Evolutionary conservation across 371 early-diverging fungal species (phyloP).

Genomic region (Syncephalastrum sp.): DNA sequence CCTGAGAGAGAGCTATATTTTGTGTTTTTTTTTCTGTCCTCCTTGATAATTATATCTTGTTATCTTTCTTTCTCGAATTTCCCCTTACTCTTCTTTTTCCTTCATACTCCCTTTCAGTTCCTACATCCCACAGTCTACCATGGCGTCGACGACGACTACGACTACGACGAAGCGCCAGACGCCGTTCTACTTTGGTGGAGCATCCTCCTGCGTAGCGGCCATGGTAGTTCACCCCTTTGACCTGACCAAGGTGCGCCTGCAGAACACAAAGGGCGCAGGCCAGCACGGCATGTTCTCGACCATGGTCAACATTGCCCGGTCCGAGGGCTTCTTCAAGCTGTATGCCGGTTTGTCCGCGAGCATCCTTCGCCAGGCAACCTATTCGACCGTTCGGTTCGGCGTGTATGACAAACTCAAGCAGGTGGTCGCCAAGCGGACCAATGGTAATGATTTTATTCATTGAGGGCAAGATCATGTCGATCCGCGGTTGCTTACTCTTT

Average conservation of each 20-base stretch:
- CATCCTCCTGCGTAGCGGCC: conserved; percentile 63
- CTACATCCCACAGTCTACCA: no score
- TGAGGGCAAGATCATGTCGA: conserved; percentile 72
- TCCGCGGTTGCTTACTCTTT: conserved; percentile 69
- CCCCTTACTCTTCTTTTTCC: no score
- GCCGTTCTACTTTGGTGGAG: conserved; percentile 63
- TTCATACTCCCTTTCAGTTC: no score
- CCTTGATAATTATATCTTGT: no score
- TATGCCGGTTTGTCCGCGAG: conserved; percentile 67
- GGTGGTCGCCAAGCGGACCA: conserved; percentile 22
- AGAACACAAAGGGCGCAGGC: conserved; percentile 45
- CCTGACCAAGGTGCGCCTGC: conserved; percentile 73
- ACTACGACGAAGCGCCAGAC: conserved; percentile 20
- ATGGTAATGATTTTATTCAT: conserved; percentile 41
- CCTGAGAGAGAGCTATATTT: no score
- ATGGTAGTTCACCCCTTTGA: conserved; percentile 77
- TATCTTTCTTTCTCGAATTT: no score
- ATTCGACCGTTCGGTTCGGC: conserved; percentile 72
- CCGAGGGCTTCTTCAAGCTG: conserved; percentile 51
- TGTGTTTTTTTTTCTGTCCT: no score
- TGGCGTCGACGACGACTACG: conserved; percentile 1
- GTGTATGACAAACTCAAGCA: conserved; percentile 63
- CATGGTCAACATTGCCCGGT: conserved; percentile 35
- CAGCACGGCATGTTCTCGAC: conserved; percentile 40
- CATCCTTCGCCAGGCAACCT: conserved; percentile 67